phyloP scores from a whole-genome alignment of 2,329 filamentous ascomycete genomes.

The Xylariales sp. region DNA sequence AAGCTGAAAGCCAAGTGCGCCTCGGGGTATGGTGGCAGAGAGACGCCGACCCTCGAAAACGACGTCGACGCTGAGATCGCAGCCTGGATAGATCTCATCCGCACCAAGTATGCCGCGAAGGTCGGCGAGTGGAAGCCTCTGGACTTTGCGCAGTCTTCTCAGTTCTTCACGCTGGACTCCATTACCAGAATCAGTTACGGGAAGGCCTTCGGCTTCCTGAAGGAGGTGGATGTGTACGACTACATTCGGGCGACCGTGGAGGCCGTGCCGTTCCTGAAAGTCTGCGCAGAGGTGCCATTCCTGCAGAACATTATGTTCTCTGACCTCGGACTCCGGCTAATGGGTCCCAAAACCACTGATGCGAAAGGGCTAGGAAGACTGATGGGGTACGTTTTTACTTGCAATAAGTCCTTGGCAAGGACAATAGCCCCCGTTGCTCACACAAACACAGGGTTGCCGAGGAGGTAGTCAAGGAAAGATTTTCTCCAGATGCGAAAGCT shows the following conservation, averaged over 20 bases:
- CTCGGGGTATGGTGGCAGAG: slow-evolving; percentile 7
- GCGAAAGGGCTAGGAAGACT: slow-evolving; percentile 13
- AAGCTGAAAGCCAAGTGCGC: slow-evolving; percentile 5
- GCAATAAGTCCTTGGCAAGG: too few species aligned
- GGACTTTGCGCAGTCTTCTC: slow-evolving; percentile 36
- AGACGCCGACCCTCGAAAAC: slow-evolving; percentile 6
- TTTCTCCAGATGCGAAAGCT: background rate
- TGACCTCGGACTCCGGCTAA: background rate
- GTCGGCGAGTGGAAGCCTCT: slow-evolving; percentile 18
- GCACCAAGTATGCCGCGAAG: slow-evolving; percentile 12
- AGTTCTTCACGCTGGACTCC: slow-evolving; percentile 45
- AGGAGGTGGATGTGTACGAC: slow-evolving; percentile 35
- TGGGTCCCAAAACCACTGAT: slow-evolving; percentile 4
- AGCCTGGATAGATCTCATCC: slow-evolving; percentile 11
- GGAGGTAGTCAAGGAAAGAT: background rate
- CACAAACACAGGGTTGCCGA: slow-evolving; percentile 1
- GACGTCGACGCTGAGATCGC: slow-evolving; percentile 12
- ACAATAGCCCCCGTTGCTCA: too few species aligned
- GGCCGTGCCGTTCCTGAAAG: slow-evolving; percentile 31
- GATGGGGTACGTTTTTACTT: slow-evolving; percentile 8
- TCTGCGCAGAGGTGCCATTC: slow-evolving; percentile 1
- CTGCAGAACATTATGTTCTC: background rate
- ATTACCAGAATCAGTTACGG: slow-evolving; percentile 44
- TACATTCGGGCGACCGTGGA: slow-evolving; percentile 35
- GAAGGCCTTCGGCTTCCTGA: slow-evolving; percentile 36